Evolutionary conservation across 2,329 filamentous ascomycete species (phyloP), one percentile per base, ranked within the genome.

Genomic region (Intubia oerlemansii): DNA sequence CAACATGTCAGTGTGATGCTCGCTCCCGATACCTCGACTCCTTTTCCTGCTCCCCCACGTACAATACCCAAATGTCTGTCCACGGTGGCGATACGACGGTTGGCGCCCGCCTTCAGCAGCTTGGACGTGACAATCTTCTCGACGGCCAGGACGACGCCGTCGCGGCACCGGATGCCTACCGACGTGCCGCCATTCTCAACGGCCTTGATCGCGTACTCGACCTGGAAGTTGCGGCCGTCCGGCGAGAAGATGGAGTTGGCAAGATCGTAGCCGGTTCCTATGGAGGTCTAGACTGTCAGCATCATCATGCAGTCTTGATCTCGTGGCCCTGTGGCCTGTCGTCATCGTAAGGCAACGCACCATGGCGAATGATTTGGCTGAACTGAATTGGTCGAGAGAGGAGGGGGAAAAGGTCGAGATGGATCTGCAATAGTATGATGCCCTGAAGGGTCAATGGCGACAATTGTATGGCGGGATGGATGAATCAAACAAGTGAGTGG

Each of bases 201-300:
- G 32, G 88, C 88, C 64, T 98, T 98, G 43, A 90, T 77, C 41
- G 88, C 88, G 53, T 98, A 98, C 65, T 98, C 88, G 53, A 90
- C 81, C 57, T 98, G 88, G 56, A 98, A 98, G 56, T 98, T 98
- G 44, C 88, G 79, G 49, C 88, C 88, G 59, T 98, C 88, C 41
- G 88, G 88, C 27, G 88, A 95, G 66, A 95, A 98, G 62, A 95
- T 90, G 48, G 88, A 95, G 68, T 98, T 98, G 52, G 81, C 81
- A 46, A 98, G 76, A 70, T 98, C 88, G 61, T 98, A 98, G 49
- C 88, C 88, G 46, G 88, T 98, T 50, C 88, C 88, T 77, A 98
- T 98, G 49, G 88, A 98, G 48, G 88, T 98, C 88, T 98, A 42
- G n/a, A n/a, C n/a, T n/a, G n/a, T n/a, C n/a, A n/a, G n/a, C n/a